Conservation (phyloP, 139 green algal genomes). For the Astrephomene gubernaculifera region DNA sequence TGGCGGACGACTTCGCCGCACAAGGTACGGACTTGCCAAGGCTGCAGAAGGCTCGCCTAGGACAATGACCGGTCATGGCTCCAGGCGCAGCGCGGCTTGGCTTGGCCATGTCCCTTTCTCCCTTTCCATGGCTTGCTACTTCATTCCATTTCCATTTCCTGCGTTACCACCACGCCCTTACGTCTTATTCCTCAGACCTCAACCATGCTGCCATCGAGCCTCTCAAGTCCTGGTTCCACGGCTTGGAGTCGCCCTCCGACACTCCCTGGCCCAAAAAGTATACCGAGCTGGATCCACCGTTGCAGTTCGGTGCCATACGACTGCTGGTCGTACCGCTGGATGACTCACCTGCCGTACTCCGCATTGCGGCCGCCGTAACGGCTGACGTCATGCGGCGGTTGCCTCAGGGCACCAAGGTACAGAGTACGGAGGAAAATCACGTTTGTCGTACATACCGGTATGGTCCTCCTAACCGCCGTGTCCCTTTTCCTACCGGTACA, state of each 20-base stretch:
- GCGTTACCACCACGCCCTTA: too few species aligned
- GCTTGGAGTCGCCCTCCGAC: background rate
- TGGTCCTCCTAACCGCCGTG: too few species aligned
- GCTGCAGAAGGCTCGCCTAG: too few species aligned
- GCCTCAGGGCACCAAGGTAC: constrained; percentile 29
- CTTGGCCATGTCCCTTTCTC: too few species aligned
- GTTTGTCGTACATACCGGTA: too few species aligned
- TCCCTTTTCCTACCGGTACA: too few species aligned
- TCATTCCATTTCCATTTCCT: too few species aligned
- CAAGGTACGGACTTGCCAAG: background rate
- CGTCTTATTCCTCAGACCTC: background rate
- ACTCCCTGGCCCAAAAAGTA: constrained; percentile 42
- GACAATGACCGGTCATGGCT: too few species aligned
- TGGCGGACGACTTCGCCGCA: constrained; percentile 24
- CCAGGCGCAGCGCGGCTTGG: too few species aligned
- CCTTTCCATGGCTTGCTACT: too few species aligned
- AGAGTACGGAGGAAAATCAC: too few species aligned
- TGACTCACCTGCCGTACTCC: constrained; percentile 1
- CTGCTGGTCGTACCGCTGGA: constrained; percentile 37
- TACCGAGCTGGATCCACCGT: constrained; percentile 12
- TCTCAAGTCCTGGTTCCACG: constrained; percentile 37
- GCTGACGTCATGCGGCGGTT: constrained; percentile 36
- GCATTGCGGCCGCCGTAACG: constrained; percentile 18
- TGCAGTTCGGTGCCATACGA: constrained; percentile 31
- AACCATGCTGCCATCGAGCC: background rate